Conservation (phyloP, 768 basidiomycete species). For the Lentinus brumalis region DNA sequence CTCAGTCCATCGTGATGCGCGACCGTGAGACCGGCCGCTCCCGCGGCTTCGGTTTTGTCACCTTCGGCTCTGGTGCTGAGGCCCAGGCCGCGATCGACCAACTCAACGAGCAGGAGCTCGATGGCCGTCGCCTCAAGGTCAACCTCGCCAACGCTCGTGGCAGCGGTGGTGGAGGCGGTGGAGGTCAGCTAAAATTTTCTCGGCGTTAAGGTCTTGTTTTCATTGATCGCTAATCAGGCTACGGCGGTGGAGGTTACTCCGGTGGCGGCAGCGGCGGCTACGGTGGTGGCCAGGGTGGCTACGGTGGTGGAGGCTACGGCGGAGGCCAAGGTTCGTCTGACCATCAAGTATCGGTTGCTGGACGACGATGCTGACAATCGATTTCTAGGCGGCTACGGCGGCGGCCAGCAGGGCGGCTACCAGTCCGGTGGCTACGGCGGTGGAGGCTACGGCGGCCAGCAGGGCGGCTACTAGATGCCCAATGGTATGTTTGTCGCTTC, state of each 20-base stretch:
- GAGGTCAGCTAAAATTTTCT: constrained; percentile 10
- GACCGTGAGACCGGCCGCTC: constrained; percentile 98
- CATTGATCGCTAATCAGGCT: constrained; percentile 18
- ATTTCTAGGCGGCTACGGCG: constrained; percentile 15
- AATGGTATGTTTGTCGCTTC: background rate
- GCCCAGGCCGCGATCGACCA: constrained; percentile 75
- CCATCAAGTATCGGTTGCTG: background rate
- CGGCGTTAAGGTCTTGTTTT: background rate
- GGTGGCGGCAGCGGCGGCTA: constrained; percentile 21
- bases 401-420: constrained; percentile 22
- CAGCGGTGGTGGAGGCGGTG: constrained; percentile 44
- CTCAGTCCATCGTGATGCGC: constrained; percentile 95
- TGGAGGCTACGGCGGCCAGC: constrained; percentile 23
- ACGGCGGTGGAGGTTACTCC: constrained; percentile 34
- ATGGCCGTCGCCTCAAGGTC: constrained; percentile 87
- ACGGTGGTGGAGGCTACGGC: constrained; percentile 26
- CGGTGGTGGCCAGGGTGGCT: constrained; percentile 30
- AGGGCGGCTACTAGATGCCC: constrained; percentile 29
- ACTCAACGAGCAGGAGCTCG: constrained; percentile 90
- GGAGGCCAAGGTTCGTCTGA: constrained; percentile 22
- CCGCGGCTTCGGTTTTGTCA: constrained; percentile 97
- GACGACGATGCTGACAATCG: constrained; percentile 1
- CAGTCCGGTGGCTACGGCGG: constrained; percentile 24
- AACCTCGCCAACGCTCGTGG: constrained; percentile 79
- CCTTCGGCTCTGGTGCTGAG: constrained; percentile 60